Evolutionary conservation across 225 moss, liverwort and hornwort genomes (phyloP).

Genomic region (Pseudisothecium myosuroides): DNA sequence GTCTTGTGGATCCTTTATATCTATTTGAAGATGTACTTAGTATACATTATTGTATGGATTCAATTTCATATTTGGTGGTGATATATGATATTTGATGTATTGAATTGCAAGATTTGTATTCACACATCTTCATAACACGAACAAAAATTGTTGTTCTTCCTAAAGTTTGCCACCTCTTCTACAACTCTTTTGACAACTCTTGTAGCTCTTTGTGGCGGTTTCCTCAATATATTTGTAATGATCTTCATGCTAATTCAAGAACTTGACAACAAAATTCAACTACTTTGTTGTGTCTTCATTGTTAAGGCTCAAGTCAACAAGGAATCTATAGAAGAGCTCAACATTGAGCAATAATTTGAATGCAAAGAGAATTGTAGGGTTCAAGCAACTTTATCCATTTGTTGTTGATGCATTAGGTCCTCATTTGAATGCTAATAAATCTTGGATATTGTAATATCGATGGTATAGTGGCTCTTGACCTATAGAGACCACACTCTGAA

Average conservation of each 20-base stretch:
- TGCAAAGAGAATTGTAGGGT: not conserved
- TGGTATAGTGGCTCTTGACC: not conserved
- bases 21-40: not conserved
- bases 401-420: not conserved
- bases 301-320: not conserved
- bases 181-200: not conserved
- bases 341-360: not conserved
- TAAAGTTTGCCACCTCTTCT: not conserved
- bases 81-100: not conserved
- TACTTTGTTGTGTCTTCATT: not conserved
- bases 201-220: not conserved
- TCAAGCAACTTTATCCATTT: not conserved
- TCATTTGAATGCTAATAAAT: not conserved
- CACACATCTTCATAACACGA: not conserved
- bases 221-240: not conserved
- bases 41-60: not conserved
- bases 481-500: not conserved
- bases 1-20: not conserved
- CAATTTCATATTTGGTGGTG: not conserved
- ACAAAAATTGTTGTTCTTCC: not conserved
- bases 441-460: not conserved
- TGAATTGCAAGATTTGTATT: not conserved
- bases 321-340: not conserved
- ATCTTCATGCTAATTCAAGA: not conserved
- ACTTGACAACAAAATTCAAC: not conserved